Percentiles rank a stretch among this genome's conserved stretches.
These are phyloP conservation scores for Acacia acuminata DNA, from an alignment of 306 rosid species.

Conservation along the genomic window DNA sequence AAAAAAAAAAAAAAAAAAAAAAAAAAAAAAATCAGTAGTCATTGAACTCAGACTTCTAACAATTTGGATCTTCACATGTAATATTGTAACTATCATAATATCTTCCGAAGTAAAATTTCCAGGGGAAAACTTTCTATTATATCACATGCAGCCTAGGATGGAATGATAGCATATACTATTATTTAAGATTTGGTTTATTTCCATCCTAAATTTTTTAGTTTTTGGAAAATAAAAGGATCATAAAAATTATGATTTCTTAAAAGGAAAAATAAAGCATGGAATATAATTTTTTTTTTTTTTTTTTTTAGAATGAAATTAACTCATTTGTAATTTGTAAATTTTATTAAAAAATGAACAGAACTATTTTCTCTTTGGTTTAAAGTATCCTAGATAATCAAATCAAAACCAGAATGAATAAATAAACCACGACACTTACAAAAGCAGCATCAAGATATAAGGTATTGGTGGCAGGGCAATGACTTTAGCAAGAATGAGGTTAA, in stretches of 20 bases:
- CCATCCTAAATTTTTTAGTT: neutral
- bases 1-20: no score
- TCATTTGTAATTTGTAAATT: neutral
- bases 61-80: neutral
- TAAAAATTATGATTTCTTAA: neutral
- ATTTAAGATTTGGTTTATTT: neutral
- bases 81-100: neutral
- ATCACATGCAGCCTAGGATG: neutral
- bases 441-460: neutral
- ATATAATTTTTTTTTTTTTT: neutral
- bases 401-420: neutral
- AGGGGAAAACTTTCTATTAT: neutral
- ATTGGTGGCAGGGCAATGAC: neutral
- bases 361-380: neutral
- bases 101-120: neutral
- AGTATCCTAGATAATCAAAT: slow-evolving; percentile 20
- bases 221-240: neutral
- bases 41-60: neutral
- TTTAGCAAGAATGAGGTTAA: slow-evolving; percentile 3
- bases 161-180: neutral
- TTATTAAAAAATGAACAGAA: neutral
- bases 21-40: neutral
- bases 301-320: neutral
- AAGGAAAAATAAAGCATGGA: neutral
- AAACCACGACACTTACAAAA: slow-evolving; percentile 1